Evolutionary conservation across 352 stramenopile genomes (phyloP), one percentile per base, ranked within the genome.

Genomic region (Globisporangium cederbergense): DNA sequence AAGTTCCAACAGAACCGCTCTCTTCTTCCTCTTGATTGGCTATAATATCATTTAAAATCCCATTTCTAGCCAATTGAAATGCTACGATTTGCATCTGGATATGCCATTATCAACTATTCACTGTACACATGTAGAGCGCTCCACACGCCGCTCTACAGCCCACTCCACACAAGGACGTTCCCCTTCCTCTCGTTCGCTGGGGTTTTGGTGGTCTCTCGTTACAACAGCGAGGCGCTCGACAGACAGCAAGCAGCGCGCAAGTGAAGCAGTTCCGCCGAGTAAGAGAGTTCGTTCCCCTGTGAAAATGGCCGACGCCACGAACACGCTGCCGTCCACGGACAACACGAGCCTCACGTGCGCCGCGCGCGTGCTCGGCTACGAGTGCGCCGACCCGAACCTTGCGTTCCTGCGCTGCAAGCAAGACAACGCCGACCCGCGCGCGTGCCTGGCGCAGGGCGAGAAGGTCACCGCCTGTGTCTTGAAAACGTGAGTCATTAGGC

Each of bases 311-410:
- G 79, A 88, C 65, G 84, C 85, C 71, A 70, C 63, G 61, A 79
- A 79, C 66, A 70, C 77, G 67, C 69, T 91, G 66, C 87, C 87
- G 60, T 73, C 83, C 50, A 94, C 86, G 67, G 86, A 96, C 78
- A 95, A 92, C 78, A 95, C 87, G 58, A 93, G 86, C 66, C 83
- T 96, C 71, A 89, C 80, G 73, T 92, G 85, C 71, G 85, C 88
- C 25, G 86, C 86, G 62, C 84, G 83, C 47, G 88, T 93, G 59
- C 79, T 96, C 68, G 81, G 78, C 59, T 84, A 85, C 66, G 86
- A 95, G 67, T 96, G 88, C 65, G 83, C 86, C 18, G 82, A 92
- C 62, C 70, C 73, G 64, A 96, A 96, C 77, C 75, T 93, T 43
- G 81, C 74, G 54, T 96, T 96, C 68, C 74, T 96, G 72, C 78